Evolutionary conservation across 768 basidiomycete genomes (phyloP).

Genomic region (Russula foetens): DNA sequence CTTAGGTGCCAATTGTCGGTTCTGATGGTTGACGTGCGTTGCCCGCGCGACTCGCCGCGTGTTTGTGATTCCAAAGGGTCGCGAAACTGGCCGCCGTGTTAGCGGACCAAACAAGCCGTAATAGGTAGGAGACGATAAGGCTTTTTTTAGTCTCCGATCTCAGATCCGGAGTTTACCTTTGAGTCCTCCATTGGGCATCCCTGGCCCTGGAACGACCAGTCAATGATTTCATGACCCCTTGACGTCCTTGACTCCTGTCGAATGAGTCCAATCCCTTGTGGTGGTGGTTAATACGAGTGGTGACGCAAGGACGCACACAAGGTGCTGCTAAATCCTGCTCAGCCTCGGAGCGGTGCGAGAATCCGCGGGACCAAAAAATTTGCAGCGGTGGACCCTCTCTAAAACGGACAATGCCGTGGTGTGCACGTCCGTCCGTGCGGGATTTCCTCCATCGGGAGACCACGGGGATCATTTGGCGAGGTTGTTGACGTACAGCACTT

Average conservation of each 20-base stretch:
- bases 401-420: no score
- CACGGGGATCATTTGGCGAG: no score
- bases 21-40: background rate
- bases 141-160: background rate
- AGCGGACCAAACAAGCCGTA: background rate
- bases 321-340: no score
- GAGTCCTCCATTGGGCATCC: background rate
- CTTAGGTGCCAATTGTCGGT: slow-evolving; percentile 15
- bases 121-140: background rate
- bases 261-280: background rate
- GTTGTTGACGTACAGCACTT: no score
- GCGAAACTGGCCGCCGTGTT: background rate
- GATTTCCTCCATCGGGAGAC: no score
- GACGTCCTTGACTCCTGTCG: background rate
- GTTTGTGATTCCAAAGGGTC: background rate
- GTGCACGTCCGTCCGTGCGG: no score
- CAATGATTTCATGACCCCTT: background rate
- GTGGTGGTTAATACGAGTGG: background rate
- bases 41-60: slow-evolving; percentile 1
- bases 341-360: no score
- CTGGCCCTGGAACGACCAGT: background rate
- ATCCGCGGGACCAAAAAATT: no score
- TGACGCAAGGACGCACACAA: background rate
- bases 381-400: no score
- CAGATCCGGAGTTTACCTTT: slow-evolving; percentile 8